phyloP scores from a whole-genome alignment of 1,139 yeast genomes.

The Pneumocystis oryctolagi region DNA sequence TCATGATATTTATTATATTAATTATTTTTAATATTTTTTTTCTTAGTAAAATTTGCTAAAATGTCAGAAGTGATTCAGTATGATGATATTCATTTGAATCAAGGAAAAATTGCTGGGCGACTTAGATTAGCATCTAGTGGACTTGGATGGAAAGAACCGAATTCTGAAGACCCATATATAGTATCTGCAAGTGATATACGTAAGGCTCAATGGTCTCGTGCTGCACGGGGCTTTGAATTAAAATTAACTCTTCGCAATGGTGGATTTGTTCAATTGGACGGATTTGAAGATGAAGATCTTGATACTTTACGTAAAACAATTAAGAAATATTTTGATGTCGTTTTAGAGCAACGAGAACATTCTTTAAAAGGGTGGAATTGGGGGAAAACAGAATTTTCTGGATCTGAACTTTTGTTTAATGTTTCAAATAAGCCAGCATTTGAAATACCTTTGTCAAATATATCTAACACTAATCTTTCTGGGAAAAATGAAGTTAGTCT shows the following conservation, averaged over 20 bases:
- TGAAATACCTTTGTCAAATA: constrained; percentile 70
- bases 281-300: constrained; percentile 74
- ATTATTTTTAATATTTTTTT: not conserved
- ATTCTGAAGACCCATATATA: constrained; percentile 50
- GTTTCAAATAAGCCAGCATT: constrained; percentile 81
- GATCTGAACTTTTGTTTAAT: constrained; percentile 76
- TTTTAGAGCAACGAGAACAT: constrained; percentile 73
- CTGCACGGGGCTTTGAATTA: constrained; percentile 79
- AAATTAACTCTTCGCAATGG: constrained; percentile 76
- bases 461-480: constrained; percentile 77
- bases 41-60: constrained; percentile 2
- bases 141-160: constrained; percentile 68
- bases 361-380: constrained; percentile 97
- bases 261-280: constrained; percentile 80
- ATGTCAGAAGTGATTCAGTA: constrained; percentile 35
- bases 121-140: constrained; percentile 93
- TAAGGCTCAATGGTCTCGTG: constrained; percentile 80
- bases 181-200: constrained; percentile 74
- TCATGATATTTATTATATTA: not conserved
- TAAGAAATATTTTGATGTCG: constrained; percentile 57
- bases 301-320: constrained; percentile 68
- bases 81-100: constrained; percentile 78
- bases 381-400: constrained; percentile 87
- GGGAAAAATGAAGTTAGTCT: constrained; percentile 89
- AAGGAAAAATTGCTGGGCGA: constrained; percentile 68